These are phyloP conservation scores for Solanum phureja DNA, from an alignment of 257 asterid genomes.

Conservation along the genomic window DNA sequence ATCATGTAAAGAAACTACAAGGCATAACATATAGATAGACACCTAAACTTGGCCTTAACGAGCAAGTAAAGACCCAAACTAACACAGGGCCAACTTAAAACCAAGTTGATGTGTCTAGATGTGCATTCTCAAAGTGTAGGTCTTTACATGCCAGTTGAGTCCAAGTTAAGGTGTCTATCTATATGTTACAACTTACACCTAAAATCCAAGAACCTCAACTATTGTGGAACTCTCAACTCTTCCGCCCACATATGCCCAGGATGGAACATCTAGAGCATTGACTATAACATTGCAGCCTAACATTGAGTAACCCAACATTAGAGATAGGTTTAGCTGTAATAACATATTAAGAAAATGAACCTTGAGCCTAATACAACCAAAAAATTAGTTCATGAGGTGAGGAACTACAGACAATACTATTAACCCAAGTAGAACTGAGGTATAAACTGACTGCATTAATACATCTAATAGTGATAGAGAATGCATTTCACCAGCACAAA, in stretches of 20 bases:
- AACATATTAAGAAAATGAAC: not conserved
- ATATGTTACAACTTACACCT: not conserved
- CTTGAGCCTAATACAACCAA: not conserved
- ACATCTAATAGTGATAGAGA: not conserved
- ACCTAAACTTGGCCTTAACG: not conserved
- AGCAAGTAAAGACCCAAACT: not conserved
- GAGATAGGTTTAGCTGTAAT: not conserved
- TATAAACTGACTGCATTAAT: not conserved
- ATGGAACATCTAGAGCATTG: not conserved
- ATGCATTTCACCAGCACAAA: not conserved
- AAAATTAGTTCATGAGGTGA: not conserved
- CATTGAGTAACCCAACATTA: not conserved
- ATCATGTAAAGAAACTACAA: not conserved
- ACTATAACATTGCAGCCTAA: not conserved
- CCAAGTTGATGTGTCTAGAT: not conserved
- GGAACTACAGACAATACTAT: not conserved
- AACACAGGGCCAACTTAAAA: not conserved
- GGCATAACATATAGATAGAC: not conserved
- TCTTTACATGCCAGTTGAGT: not conserved
- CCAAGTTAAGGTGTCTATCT: not conserved
- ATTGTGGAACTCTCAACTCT: not conserved
- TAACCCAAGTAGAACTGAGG: not conserved
- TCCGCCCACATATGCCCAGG: not conserved
- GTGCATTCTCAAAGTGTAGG: not conserved
- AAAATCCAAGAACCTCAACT: not conserved